Evolutionary conservation across 1,284 basidiomycete genomes (phyloP).

Genomic region (Melampsora larici-populina): DNA sequence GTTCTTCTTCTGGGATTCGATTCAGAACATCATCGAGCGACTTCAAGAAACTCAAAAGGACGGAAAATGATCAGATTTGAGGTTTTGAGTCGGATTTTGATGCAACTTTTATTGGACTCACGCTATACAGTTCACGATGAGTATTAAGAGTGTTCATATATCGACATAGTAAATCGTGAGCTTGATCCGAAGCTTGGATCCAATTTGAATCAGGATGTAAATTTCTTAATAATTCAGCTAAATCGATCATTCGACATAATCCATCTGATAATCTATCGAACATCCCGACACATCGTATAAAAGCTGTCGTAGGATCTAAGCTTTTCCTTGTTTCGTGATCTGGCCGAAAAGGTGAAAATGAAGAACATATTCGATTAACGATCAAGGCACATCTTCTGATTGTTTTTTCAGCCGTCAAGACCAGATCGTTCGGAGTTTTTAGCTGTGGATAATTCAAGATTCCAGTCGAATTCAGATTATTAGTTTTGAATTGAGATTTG

Average conservation of each 20-base stretch:
- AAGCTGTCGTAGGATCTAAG: neutral
- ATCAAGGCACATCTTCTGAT: neutral
- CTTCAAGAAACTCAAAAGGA: neutral
- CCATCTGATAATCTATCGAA: constrained; percentile 33
- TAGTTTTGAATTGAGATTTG: no score
- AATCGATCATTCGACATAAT: constrained; percentile 33
- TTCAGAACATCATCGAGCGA: neutral
- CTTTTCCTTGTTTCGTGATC: neutral
- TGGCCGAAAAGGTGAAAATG: neutral
- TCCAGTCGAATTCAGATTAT: neutral
- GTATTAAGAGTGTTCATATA: constrained; percentile 42
- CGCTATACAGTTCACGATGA: constrained; percentile 12
- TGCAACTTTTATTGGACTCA: no score
- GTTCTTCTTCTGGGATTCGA: neutral
- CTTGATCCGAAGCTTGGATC: constrained; percentile 10
- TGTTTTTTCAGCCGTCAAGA: neutral
- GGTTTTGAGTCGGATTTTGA: no score
- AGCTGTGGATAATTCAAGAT: neutral
- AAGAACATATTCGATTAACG: constrained; percentile 1
- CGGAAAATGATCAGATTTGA: neutral
- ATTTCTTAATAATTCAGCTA: constrained; percentile 21
- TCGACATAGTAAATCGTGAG: constrained; percentile 15
- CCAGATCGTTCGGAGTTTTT: neutral
- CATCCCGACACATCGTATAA: neutral
- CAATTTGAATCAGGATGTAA: constrained; percentile 11